phyloP scores from a whole-genome alignment of 371 early-diverging fungal genomes.

The Apophysomyces ossiformis region DNA sequence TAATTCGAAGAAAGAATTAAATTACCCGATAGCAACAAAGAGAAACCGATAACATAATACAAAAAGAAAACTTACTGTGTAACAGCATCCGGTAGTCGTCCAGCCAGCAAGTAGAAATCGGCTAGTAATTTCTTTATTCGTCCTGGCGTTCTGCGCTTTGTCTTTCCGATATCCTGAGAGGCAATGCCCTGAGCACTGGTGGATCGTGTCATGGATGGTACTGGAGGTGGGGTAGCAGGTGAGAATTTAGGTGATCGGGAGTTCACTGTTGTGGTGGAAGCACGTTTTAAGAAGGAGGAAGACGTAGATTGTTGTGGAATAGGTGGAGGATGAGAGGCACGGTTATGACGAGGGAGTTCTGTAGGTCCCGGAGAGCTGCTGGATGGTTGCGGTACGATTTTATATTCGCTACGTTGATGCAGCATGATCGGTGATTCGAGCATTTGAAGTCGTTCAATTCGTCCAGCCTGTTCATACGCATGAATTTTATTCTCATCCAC shows the following conservation, averaged over 20 bases:
- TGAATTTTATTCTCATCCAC: neutral
- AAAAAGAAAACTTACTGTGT: slow-evolving; percentile 44
- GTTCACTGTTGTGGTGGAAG: slow-evolving; percentile 23
- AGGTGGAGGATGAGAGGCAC: slow-evolving; percentile 25
- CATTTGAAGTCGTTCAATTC: slow-evolving; percentile 34
- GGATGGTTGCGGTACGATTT: slow-evolving; percentile 26
- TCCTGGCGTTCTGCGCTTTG: slow-evolving; percentile 67
- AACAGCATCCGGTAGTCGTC: slow-evolving; percentile 77
- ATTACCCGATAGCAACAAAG: neutral
- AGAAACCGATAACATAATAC: no score
- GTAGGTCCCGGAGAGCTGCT: slow-evolving; percentile 23
- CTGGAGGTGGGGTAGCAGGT: slow-evolving; percentile 21
- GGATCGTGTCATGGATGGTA: slow-evolving; percentile 22
- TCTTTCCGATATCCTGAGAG: slow-evolving; percentile 27
- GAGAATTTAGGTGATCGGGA: slow-evolving; percentile 26
- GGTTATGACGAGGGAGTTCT: slow-evolving; percentile 16
- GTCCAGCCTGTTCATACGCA: slow-evolving; percentile 24
- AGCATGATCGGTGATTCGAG: slow-evolving; percentile 14
- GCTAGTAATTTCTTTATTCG: slow-evolving; percentile 78
- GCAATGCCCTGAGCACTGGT: slow-evolving; percentile 22
- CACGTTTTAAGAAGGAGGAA: slow-evolving; percentile 31
- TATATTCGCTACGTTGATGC: slow-evolving; percentile 4
- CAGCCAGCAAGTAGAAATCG: slow-evolving; percentile 81
- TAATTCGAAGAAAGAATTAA: slow-evolving; percentile 20
- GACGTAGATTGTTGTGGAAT: slow-evolving; percentile 25